phyloP scores from a whole-genome alignment of 2,329 filamentous ascomycete species.

The Cucurbitaria berberidis region DNA sequence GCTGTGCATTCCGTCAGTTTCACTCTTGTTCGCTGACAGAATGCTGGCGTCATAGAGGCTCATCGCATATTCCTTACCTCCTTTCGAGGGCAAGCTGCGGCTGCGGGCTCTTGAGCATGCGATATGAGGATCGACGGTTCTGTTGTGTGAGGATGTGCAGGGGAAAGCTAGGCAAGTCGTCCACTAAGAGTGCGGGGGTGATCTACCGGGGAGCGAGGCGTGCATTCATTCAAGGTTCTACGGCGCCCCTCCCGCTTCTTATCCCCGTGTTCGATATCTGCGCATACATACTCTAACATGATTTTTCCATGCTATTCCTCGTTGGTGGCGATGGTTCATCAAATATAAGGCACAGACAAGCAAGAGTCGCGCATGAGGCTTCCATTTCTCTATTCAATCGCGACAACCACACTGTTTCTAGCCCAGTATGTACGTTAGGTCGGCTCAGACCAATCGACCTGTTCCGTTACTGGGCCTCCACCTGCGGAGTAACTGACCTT shows the following conservation, averaged over 20 bases:
- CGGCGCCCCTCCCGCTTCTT: slow-evolving; percentile 20
- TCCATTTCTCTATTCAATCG: slow-evolving; percentile 6
- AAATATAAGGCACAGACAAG: neutral
- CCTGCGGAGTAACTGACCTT: slow-evolving; percentile 80
- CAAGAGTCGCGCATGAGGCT: neutral
- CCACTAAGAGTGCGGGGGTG: slow-evolving; percentile 8
- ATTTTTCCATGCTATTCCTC: neutral
- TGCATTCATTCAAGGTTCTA: slow-evolving; percentile 4
- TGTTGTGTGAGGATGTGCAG: neutral
- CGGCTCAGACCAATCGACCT: slow-evolving; percentile 96
- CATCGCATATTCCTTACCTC: neutral
- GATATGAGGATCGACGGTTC: neutral
- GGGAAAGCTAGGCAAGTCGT: neutral
- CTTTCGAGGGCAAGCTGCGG: neutral
- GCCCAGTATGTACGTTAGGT: slow-evolving; percentile 22
- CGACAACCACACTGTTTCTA: slow-evolving; percentile 2
- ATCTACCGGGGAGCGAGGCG: slow-evolving; percentile 4
- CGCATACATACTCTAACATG: no score
- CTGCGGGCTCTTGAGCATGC: neutral
- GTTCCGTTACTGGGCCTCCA: slow-evolving; percentile 77
- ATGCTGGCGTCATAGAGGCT: neutral
- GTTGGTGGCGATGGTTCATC: neutral
- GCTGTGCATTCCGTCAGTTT: neutral
- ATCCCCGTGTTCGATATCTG: slow-evolving; percentile 4
- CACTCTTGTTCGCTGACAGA: neutral